Evolutionary conservation across 352 stramenopile species (phyloP).

Genomic region (Globisporangium carolinianum): DNA sequence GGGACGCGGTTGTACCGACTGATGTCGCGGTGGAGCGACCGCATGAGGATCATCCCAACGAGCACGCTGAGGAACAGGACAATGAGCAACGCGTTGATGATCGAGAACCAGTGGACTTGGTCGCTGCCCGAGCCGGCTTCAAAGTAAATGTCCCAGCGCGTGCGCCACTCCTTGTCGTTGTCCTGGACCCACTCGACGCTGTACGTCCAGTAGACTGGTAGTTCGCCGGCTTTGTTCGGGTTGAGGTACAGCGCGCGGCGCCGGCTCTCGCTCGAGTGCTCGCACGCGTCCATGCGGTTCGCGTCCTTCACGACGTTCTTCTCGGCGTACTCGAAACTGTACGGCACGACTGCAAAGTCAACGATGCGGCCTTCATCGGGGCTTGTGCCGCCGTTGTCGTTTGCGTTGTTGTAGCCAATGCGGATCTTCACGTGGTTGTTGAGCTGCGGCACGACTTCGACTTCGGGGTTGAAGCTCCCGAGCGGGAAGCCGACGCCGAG

Average conservation of each 20-base stretch:
- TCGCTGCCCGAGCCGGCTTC: conserved; percentile 83
- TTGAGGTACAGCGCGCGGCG: conserved; percentile 73
- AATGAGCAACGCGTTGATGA: conserved; percentile 99
- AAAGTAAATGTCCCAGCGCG: conserved; percentile 99
- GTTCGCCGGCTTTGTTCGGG: conserved; percentile 73
- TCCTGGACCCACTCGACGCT: conserved; percentile 95
- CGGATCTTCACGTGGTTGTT: conserved; percentile 99
- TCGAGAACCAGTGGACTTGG: conserved; percentile 99
- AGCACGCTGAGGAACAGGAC: conserved; percentile 98
- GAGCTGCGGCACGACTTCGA: conserved; percentile 88
- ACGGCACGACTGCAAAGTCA: conserved; percentile 97
- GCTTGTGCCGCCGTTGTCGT: conserved; percentile 32
- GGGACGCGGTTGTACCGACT: conserved; percentile 95
- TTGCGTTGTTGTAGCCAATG: conserved; percentile 97
- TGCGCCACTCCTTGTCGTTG: conserved; percentile 95
- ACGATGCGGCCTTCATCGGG: conserved; percentile 94
- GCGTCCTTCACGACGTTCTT: conserved; percentile 49
- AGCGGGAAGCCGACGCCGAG: conserved; percentile 84
- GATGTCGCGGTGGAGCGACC: conserved; percentile 97
- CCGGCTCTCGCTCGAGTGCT: conserved; percentile 57
- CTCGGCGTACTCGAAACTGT: conserved; percentile 93
- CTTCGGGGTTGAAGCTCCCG: conserved; percentile 86
- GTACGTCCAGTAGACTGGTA: conserved; percentile 95
- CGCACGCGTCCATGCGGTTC: conserved; percentile 73
- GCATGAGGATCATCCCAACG: conserved; percentile 99